These are phyloP conservation scores for Vitis riparia DNA, from an alignment of 164 flowering plant species.

Conservation along the genomic window DNA sequence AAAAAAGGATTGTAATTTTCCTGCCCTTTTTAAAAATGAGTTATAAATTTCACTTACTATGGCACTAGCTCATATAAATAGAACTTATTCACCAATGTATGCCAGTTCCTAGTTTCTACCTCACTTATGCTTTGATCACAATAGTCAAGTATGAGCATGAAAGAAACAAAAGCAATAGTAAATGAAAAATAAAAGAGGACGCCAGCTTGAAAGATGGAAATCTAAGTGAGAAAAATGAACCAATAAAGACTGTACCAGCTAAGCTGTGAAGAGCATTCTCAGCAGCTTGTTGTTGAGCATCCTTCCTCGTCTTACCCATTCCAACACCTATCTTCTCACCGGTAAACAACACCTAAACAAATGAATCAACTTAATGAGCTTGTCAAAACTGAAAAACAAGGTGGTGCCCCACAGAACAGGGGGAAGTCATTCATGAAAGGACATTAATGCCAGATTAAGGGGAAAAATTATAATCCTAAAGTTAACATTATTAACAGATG, in stretches of 20 bases:
- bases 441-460: background rate
- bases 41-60: no score
- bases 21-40: no score
- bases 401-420: background rate
- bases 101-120: no score
- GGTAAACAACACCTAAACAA: constrained; percentile 69
- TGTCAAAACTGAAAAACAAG: background rate
- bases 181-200: background rate
- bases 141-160: background rate
- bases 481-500: background rate
- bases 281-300: constrained; percentile 95
- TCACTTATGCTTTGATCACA: no score
- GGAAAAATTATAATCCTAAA: background rate
- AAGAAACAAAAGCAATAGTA: background rate
- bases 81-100: no score
- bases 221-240: background rate
- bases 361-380: constrained; percentile 1
- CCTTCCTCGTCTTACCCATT: constrained; percentile 84
- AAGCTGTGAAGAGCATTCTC: constrained; percentile 76
- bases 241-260: constrained; percentile 56
- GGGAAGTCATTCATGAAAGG: background rate
- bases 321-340: constrained; percentile 95
- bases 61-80: no score
- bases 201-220: no score
- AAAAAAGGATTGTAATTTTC: no score